Conservation (phyloP, 2,329 filamentous ascomycete genomes). For the Aspergillus thermomutatus region DNA sequence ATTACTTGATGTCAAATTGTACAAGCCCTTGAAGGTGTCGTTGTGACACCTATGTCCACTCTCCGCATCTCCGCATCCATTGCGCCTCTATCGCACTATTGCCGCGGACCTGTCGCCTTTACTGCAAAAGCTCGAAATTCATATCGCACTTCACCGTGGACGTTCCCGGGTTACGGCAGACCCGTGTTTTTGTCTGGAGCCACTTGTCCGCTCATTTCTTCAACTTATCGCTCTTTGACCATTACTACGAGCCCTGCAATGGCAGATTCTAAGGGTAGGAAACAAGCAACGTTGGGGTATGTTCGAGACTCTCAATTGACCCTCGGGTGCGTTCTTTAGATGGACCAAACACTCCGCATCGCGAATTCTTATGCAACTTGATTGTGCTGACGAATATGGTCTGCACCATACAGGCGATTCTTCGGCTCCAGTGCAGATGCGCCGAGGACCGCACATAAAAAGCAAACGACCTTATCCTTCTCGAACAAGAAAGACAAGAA, state of each 20-base stretch:
- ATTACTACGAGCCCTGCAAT: conserved; percentile 5
- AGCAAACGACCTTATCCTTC: conserved; percentile 79
- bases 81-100: conserved; percentile 6
- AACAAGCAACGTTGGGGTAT: conserved; percentile 86
- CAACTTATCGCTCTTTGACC: background rate
- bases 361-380: background rate
- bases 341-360: background rate
- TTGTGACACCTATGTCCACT: conserved; percentile 15
- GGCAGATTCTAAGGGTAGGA: conserved; percentile 35
- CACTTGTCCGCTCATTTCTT: background rate
- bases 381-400: conserved; percentile 5
- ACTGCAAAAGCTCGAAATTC: conserved; percentile 2
- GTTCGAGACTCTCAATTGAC: conserved; percentile 71
- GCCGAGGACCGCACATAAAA: conserved; percentile 53
- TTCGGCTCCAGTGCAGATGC: conserved; percentile 66
- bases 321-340: conserved; percentile 58
- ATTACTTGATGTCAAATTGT: background rate
- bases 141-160: background rate
- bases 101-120: conserved; percentile 8
- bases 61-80: conserved; percentile 7
- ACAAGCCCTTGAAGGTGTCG: background rate
- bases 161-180: background rate
- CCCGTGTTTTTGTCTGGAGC: background rate
- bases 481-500: conserved; percentile 52
- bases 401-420: conserved; percentile 66